Base-by-base conservation (phyloP, 2,329 filamentous ascomycete genomes). In the Eutypa lata region DNA sequence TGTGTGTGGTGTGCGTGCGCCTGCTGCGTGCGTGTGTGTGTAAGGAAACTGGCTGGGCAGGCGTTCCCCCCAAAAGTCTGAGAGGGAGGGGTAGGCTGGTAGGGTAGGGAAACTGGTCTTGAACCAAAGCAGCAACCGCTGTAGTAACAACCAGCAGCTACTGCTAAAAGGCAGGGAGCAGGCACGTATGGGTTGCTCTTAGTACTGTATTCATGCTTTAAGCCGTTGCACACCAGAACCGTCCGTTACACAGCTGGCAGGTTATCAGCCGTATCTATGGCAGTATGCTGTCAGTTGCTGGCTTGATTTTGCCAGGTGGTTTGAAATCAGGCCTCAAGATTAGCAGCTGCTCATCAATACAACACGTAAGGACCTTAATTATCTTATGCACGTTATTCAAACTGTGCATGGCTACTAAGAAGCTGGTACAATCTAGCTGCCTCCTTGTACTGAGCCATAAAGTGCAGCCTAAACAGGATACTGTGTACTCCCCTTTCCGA, bases 1-100 rank as follows among this genome's bases (percentile, higher is more conserved):
- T 68, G 72, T 68, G 68, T 68, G 60, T 61, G 57, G 60, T 57
- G 65, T 60, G 63, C 58, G 56, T 58, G 65, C 57, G 61, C 51
- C n/a, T 28, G 14, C 22, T 45, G 42, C 42, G 22, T 45, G 42
- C 19, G 42, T 45, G 42, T 38, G 35, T 38, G 35, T 38, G n/a
- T 18, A 16, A 38, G 35, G 35, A 16, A 38, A 38, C 35, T 45
- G 22, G 42, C 22, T 45, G 42, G 42, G 42, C 42, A 45, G 42
- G 42, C 22, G 42, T 13, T 45, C 14, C 42, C 22, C 42, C 22
- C 22, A 7, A 45, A 45, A 45, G 21, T 45, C 7, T 45, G 42
- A n/a, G n/a, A 26, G 42, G 42, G 21, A 45, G 42, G 42, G 21
- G 42, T 43, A 43, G 19, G 22, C 1, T 14, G 35, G 35, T 6